Base-by-base conservation (phyloP, 306 rosid genomes). In the Gastrolobium villosum region DNA sequence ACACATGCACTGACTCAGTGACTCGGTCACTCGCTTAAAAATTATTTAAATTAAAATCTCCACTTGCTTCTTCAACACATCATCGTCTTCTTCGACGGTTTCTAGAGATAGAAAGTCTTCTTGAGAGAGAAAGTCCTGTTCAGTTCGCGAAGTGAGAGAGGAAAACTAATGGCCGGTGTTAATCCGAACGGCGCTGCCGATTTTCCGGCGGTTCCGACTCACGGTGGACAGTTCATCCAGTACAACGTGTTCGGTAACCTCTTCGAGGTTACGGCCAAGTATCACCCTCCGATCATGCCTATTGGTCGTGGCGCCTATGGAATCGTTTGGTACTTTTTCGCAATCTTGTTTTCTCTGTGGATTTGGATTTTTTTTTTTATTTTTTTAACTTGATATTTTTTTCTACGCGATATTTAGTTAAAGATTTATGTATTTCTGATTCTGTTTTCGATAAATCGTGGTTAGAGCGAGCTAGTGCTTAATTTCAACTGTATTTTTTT, bases 221-320 rank as follows among this genome's bases (percentile, higher is more conserved):
- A 89, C 71, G 96, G 97, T 3, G 98, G 99, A 15, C 96, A 84
- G 76, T 95, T 81, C 74, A 76, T 89, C 56, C 96, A 91, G 75
- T 90, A 95, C 77, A 92, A 95, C 84, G 87, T 95, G 37, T 95
- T 95, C 67, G 97, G 99, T 2, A 95, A 95, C 81, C 87, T 86
- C 32, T 95, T 95, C 74, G 99, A 95, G 75, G 89, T 93, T 84
- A 83, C 99, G 31, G 44, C 81, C 4, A 95, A 95, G 87, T 95
- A 95, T 44, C 93, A 94, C 3, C 97, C 94, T 81, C 99, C 98
- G 72, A 91, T 95, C 86, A 86, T 91, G 90, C 99, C 99, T 3
- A 85, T 95, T 7, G 99, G 99, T 35, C 98, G 99, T 10, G 99
- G 99, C 10, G 98, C 99, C 0, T 95, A 95, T 66, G 99, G 99